Percentiles rank a stretch among this genome's conserved stretches.
phyloP scores from a whole-genome alignment of 768 basidiomycete species.

The Strobilomyces echinocephalus region DNA sequence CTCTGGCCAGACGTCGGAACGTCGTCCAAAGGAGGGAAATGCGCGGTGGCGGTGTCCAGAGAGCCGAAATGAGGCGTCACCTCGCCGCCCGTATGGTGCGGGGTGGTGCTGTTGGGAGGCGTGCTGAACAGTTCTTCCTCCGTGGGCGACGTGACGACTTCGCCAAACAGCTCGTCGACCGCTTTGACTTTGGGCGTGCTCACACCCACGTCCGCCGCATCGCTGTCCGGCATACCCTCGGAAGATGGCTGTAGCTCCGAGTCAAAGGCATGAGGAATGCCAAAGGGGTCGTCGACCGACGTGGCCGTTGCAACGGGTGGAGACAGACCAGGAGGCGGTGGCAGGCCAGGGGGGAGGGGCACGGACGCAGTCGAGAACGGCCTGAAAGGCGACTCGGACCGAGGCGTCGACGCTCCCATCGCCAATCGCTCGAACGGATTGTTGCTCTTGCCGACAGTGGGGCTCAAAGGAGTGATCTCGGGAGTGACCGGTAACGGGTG shows the following conservation, averaged over 20 bases:
- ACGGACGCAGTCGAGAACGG: constrained; percentile 40
- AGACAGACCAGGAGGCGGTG: constrained; percentile 10
- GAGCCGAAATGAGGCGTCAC: constrained; percentile 19
- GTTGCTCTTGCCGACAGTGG: constrained; percentile 60
- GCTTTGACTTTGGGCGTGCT: constrained; percentile 18
- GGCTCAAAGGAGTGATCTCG: constrained; percentile 48
- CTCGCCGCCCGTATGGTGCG: constrained; percentile 11
- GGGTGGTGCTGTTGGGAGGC: constrained; percentile 45
- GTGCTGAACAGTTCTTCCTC: constrained; percentile 58
- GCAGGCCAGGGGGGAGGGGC: constrained; percentile 33
- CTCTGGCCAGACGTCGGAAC: constrained; percentile 16
- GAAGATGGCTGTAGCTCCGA: constrained; percentile 5
- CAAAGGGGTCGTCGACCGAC: constrained; percentile 47
- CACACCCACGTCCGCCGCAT: constrained; percentile 17
- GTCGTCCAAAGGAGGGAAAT: constrained; percentile 39
- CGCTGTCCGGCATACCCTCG: constrained; percentile 20
- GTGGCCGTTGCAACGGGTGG: constrained; percentile 3
- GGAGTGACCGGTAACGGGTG: constrained; percentile 73
- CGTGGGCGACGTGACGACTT: constrained; percentile 28
- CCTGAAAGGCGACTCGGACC: constrained; percentile 59
- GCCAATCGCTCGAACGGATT: constrained; percentile 85
- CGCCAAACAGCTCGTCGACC: constrained; percentile 11
- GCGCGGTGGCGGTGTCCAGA: constrained; percentile 21
- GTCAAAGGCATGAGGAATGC: constrained; percentile 36
- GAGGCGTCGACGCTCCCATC: constrained; percentile 37